Base-by-base conservation (phyloP, 176 grass and related monocot species). In the Canna indica region DNA sequence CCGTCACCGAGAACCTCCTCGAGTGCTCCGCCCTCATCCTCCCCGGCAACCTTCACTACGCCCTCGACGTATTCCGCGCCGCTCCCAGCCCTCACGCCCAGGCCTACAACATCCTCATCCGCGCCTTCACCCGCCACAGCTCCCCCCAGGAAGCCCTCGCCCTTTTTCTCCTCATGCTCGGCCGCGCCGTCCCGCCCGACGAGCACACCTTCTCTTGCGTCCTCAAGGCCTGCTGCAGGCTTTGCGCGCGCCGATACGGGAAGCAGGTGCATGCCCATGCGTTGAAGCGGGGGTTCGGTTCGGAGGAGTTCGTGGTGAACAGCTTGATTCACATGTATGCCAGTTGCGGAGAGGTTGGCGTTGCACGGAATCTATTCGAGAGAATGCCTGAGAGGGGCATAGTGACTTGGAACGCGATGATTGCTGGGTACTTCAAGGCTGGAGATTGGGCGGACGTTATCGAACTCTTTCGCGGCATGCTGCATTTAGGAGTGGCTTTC, bases 141-240 rank as follows among this genome's bases (percentile, higher is more conserved):
- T 70, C n/a, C 27, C 75, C n/a, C 2, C 71, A 67, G 31, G 79
- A 80, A n/a, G 79, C 84, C 41, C 68, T 87, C 58, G 29, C 64
- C 41, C 78, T 87, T 81, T 91, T 91, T 69, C 73, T 84, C 41
- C 72, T 75, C 83, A 91, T 87, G 84, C 84, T 87, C 76, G 76
- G 24, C 24, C 47, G 0, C 8, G 48, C 30, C 7, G 64, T 54
- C 30, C 69, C 64, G 20, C 75, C 75, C 17, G 75, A 77, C 48
- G 53, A 42, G 35, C 75, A 77, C 50, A 77, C 75, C 15, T 45
- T 77, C 64, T 77, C 75, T 9, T 77, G 75, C 75, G 26, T 69
- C 36, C 75, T 77, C 34, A 77, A 77, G 64, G 64, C 50, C 34
- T 77, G 75, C 52, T 77, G 64, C 17, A 53, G 64, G 64, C 24